These are phyloP conservation scores for Chaetoceros tenuissimus DNA, from an alignment of 108 stramenopile genomes.

Conservation along the genomic window DNA sequence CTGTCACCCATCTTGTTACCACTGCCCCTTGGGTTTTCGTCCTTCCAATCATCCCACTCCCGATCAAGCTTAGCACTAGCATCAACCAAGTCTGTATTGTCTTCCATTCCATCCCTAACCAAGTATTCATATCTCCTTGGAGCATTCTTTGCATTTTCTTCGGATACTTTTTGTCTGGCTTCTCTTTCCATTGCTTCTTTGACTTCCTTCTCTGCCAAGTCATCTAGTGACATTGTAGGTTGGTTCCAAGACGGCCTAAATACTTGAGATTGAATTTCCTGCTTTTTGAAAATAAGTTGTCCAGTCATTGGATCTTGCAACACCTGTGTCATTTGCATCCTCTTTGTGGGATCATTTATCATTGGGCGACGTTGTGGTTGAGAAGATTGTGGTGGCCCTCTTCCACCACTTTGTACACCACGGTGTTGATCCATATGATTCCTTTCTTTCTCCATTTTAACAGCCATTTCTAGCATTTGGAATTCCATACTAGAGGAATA, in stretches of 20 bases:
- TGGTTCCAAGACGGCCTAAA: conserved; percentile 91
- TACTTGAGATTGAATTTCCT: conserved; percentile 73
- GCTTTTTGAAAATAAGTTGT: conserved; percentile 48
- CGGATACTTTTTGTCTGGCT: conserved; percentile 58
- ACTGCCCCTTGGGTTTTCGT: conserved; percentile 89
- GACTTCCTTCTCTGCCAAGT: conserved; percentile 84
- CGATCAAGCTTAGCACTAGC: conserved; percentile 81
- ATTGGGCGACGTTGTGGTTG: neutral
- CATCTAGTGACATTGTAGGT: conserved; percentile 93
- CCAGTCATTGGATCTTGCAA: conserved; percentile 64
- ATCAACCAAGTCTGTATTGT: conserved; percentile 76
- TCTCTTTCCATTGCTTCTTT: conserved; percentile 70
- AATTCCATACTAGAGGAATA: conserved; percentile 35
- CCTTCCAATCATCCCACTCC: conserved; percentile 96
- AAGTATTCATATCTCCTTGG: conserved; percentile 84
- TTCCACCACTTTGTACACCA: conserved; percentile 11
- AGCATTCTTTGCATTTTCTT: conserved; percentile 26
- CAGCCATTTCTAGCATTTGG: conserved; percentile 63
- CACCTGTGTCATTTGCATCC: conserved; percentile 67
- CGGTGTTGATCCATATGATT: conserved; percentile 9
- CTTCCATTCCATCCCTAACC: conserved; percentile 87
- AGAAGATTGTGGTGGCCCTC: neutral
- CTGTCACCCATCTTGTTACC: conserved; percentile 89
- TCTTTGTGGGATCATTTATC: conserved; percentile 6
- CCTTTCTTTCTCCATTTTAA: conserved; percentile 30